Percentiles rank a stretch among this genome's conserved stretches.
Evolutionary conservation across 306 rosid species (phyloP).

Genomic region (Fragaria nilgerrensis): DNA sequence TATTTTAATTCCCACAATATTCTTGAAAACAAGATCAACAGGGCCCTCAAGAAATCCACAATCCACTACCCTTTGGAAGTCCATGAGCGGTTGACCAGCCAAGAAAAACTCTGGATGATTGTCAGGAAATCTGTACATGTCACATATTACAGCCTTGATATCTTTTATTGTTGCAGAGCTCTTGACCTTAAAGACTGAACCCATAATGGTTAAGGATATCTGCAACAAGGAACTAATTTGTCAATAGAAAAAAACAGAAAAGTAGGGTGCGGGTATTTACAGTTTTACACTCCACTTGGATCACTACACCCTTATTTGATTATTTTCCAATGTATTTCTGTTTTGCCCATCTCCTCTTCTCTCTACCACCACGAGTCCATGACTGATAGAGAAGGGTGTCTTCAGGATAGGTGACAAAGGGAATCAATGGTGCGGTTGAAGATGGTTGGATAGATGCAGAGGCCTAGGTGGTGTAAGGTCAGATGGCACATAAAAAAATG

Average conservation of each 20-base stretch:
- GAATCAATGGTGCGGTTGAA: neutral
- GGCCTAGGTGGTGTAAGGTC: neutral
- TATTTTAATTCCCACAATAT: neutral
- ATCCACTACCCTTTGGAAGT: constrained; percentile 10
- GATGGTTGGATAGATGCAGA: neutral
- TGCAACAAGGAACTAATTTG: neutral
- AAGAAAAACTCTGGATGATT: constrained; percentile 14
- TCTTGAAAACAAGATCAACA: constrained; percentile 12
- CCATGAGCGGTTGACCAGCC: neutral
- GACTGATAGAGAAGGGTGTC: neutral
- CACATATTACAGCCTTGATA: constrained; percentile 15
- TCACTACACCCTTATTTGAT: neutral
- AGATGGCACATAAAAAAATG: neutral
- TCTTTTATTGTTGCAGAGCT: constrained; percentile 10
- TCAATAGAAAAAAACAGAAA: neutral
- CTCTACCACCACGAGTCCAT: neutral
- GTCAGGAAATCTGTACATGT: constrained; percentile 13
- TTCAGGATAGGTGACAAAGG: neutral
- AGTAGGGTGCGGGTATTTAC: neutral
- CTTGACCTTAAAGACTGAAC: neutral
- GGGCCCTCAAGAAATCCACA: constrained; percentile 13
- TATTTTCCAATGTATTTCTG: neutral
- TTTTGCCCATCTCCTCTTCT: neutral
- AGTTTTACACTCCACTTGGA: neutral
- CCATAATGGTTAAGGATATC: constrained; percentile 11